Conservation (phyloP, 192 early-diverging fungal genomes). For the Umbelopsis sp. region DNA sequence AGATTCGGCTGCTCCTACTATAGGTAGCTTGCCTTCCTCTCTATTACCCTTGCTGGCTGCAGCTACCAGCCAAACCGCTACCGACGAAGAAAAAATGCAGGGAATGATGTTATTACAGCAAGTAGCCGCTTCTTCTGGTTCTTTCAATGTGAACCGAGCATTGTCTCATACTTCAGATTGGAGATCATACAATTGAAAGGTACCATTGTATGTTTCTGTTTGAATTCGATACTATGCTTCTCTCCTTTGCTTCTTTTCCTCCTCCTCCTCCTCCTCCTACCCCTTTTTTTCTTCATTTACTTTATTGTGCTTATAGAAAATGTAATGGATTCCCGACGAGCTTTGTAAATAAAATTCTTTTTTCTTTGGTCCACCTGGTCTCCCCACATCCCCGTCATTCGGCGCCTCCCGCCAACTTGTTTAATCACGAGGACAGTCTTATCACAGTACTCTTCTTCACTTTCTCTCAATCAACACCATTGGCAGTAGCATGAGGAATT, state of each 20-base stretch:
- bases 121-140: not conserved
- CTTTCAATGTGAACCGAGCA: not conserved
- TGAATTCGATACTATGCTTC: not conserved
- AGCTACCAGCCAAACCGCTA: not conserved
- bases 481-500: not conserved
- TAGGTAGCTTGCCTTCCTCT: not conserved
- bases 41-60: not conserved
- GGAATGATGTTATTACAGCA: conserved; percentile 10
- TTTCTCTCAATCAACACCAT: not conserved
- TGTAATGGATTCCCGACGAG: too few relatives aligned
- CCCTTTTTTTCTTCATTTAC: not conserved
- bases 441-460: not conserved
- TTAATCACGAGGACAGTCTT: not conserved
- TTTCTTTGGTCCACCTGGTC: too few relatives aligned
- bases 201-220: not conserved
- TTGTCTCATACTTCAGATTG: conserved; percentile 1
- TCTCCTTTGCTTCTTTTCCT: not conserved
- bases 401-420: not conserved
- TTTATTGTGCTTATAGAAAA: not conserved
- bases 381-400: too few relatives aligned
- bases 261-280: not conserved
- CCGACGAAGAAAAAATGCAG: conserved; percentile 5
- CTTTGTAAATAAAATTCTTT: too few relatives aligned
- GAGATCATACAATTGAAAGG: not conserved
- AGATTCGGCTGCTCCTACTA: too few relatives aligned